phyloP scores from a whole-genome alignment of 1,284 basidiomycete species.

The Cutaneotrichosporon mucoides region DNA sequence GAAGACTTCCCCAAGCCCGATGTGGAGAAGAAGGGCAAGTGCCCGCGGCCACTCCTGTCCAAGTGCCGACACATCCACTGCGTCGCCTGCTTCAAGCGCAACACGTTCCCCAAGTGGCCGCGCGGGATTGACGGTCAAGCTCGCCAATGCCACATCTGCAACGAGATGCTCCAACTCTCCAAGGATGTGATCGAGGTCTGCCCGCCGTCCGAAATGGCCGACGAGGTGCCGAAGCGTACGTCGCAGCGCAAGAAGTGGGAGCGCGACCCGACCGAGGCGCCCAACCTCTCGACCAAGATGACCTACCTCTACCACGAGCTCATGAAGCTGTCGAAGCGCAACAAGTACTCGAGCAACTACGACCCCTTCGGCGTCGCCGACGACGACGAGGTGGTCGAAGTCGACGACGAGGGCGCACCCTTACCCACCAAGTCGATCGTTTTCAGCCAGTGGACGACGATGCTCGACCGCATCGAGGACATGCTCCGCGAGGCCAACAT shows the following conservation, averaged over 20 bases:
- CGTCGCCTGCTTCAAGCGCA: constrained; percentile 69
- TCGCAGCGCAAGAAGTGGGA: constrained; percentile 61
- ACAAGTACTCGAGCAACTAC: constrained; percentile 80
- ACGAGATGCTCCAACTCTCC: constrained; percentile 57
- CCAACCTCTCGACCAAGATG: constrained; percentile 79
- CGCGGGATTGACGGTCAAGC: constrained; percentile 58
- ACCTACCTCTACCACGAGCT: constrained; percentile 71
- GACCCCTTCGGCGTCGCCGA: constrained; percentile 63
- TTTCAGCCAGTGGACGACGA: constrained; percentile 94
- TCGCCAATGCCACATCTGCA: constrained; percentile 70
- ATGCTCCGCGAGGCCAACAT: constrained; percentile 77
- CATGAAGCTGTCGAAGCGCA: constrained; percentile 66
- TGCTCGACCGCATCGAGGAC: constrained; percentile 93
- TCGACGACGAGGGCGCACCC: constrained; percentile 57
- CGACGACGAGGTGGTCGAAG: constrained; percentile 60
- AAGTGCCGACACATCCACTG: constrained; percentile 93
- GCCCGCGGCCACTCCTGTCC: constrained; percentile 61
- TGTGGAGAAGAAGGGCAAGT: constrained; percentile 35
- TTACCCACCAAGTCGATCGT: constrained; percentile 72
- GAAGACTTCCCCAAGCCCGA: constrained; percentile 52
- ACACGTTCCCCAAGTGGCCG: constrained; percentile 74
- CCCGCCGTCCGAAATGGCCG: constrained; percentile 58
- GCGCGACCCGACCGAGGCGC: constrained; percentile 63
- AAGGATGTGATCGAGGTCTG: constrained; percentile 72
- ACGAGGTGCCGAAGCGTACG: constrained; percentile 25